These are phyloP conservation scores for Tardiomyces depauwii DNA, from an alignment of 1,139 yeast species.

Conservation along the genomic window DNA sequence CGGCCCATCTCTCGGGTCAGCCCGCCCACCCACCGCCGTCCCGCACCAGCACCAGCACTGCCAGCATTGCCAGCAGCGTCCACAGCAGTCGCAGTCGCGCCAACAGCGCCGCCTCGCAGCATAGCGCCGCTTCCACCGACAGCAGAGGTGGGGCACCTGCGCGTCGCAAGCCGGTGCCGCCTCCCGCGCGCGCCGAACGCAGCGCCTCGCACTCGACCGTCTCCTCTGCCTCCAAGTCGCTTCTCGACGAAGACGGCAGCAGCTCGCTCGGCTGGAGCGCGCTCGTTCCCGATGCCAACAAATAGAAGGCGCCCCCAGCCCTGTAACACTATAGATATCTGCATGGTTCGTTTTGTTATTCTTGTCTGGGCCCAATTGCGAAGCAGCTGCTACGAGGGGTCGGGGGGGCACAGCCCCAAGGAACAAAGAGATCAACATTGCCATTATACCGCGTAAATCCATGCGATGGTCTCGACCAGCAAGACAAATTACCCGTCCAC, in stretches of 20 bases:
- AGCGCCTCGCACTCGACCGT: not conserved
- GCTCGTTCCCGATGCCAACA: not conserved
- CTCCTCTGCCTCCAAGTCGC: not conserved
- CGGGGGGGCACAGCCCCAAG: too few species aligned
- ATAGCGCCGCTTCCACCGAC: not conserved
- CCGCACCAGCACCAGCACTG: too few species aligned
- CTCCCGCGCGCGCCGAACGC: not conserved
- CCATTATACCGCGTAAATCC: too few species aligned
- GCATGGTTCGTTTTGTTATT: too few species aligned
- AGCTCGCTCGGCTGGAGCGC: not conserved
- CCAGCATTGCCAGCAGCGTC: not conserved
- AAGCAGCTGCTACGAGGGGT: too few species aligned
- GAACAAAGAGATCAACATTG: too few species aligned
- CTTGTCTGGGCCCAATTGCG: too few species aligned
- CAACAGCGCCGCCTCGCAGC: not conserved
- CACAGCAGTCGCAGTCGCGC: not conserved
- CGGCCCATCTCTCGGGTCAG: too few species aligned
- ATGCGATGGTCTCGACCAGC: too few species aligned
- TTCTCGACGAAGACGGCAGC: not conserved
- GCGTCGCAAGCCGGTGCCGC: not conserved
- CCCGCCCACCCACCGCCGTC: too few species aligned
- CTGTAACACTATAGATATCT: too few species aligned
- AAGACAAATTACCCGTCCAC: too few species aligned
- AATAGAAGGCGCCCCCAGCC: not conserved
- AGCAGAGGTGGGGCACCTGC: not conserved